phyloP scores from a whole-genome alignment of 192 early-diverging fungal species.

The Coemansia sp. region DNA sequence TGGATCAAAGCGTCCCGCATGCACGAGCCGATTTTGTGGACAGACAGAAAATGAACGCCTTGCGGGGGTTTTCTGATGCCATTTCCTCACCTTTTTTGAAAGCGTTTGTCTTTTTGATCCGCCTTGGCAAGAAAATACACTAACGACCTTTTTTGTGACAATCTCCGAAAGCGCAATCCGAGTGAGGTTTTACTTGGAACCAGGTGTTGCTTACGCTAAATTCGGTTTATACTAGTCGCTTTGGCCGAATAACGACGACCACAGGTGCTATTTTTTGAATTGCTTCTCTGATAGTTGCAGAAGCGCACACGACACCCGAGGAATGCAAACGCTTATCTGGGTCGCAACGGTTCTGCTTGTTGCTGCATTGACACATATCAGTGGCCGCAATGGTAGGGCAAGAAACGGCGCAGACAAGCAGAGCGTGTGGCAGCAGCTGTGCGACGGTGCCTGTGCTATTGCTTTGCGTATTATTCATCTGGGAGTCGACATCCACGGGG shows the following conservation, averaged over 20 bases:
- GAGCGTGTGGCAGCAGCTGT: constrained; percentile 19
- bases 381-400: constrained; percentile 6
- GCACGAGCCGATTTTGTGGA: too few species aligned
- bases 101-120: too few species aligned
- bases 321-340: constrained; percentile 27
- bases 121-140: background rate
- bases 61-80: too few species aligned
- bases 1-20: too few species aligned
- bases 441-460: constrained; percentile 28
- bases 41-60: too few species aligned
- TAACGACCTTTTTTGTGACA: background rate
- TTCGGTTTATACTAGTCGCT: background rate
- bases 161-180: background rate
- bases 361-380: constrained; percentile 25
- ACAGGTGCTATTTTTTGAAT: background rate
- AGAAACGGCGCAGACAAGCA: constrained; percentile 8
- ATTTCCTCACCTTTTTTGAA: too few species aligned
- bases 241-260: background rate
- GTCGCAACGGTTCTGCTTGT: constrained; percentile 19
- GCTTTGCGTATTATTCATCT: constrained; percentile 34
- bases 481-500: constrained; percentile 33
- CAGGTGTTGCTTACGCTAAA: background rate
- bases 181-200: background rate
- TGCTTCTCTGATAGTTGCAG: background rate
- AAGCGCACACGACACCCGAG: background rate